phyloP scores from a whole-genome alignment of 257 asterid genomes.

The Solanum tarijense region DNA sequence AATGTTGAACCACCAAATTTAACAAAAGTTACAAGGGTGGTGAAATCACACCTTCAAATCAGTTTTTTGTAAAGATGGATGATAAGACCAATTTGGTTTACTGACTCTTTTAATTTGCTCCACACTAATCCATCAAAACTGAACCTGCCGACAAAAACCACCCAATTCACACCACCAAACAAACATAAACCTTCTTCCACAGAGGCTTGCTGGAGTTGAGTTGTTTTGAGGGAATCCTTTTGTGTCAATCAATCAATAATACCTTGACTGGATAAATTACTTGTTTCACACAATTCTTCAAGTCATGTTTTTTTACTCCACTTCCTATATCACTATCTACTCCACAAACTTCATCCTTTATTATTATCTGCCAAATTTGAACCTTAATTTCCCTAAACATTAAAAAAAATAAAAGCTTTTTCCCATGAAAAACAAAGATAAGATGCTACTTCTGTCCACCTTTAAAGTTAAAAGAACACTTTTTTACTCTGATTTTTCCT shows the following conservation, averaged over 20 bases:
- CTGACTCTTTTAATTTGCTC: not conserved
- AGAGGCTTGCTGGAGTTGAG: not conserved
- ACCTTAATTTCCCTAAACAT: not conserved
- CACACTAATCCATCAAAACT: not conserved
- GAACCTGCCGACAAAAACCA: not conserved
- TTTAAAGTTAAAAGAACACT: not conserved
- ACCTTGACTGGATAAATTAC: not conserved
- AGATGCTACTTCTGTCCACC: not conserved
- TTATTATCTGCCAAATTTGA: not conserved
- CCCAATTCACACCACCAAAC: not conserved
- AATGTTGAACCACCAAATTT: not conserved
- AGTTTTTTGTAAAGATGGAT: not conserved
- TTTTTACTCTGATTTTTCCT: not conserved
- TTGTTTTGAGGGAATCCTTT: not conserved
- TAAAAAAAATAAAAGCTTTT: not conserved
- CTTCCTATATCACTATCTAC: not conserved
- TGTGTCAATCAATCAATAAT: not conserved
- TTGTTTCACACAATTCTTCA: not conserved
- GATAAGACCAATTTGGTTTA: not conserved
- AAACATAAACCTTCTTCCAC: not conserved
- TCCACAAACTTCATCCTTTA: not conserved
- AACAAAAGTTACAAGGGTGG: not conserved
- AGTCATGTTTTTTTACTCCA: not conserved
- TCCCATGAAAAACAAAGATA: not conserved
- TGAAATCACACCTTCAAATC: not conserved